These are phyloP conservation scores for Monosporascus sp. DNA, from an alignment of 2,329 filamentous ascomycete genomes.

Conservation along the genomic window DNA sequence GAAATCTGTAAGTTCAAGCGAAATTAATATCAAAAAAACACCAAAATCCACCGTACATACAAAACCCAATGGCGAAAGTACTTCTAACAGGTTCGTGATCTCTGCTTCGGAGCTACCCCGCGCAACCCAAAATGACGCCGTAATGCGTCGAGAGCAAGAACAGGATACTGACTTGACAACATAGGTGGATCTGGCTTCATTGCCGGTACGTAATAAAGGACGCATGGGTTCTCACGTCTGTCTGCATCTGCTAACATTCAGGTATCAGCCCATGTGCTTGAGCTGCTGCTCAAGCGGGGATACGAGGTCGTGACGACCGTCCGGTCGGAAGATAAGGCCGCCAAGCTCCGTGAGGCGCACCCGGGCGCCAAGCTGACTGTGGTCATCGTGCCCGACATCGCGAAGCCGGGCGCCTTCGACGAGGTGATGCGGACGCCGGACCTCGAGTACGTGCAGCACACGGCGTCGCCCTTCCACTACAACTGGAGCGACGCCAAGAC, in stretches of 20 bases:
- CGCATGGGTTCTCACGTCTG: neutral
- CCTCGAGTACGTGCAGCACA: slow-evolving; percentile 54
- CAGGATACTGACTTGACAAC: neutral
- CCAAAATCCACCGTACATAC: neutral
- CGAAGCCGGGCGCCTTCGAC: slow-evolving; percentile 67
- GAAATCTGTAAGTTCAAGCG: too few relatives aligned
- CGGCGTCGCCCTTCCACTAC: slow-evolving; percentile 56
- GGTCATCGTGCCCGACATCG: slow-evolving; percentile 72
- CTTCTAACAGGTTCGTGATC: neutral
- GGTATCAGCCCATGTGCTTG: slow-evolving; percentile 46
- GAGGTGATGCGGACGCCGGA: slow-evolving; percentile 46
- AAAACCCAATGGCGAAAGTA: neutral
- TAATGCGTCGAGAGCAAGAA: neutral
- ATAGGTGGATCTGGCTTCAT: slow-evolving; percentile 49
- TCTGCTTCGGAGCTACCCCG: neutral
- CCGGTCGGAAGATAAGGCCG: slow-evolving; percentile 48
- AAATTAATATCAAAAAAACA: neutral
- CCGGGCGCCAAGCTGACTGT: slow-evolving; percentile 41
- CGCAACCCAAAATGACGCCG: neutral
- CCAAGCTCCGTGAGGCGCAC: slow-evolving; percentile 45
- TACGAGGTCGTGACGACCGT: slow-evolving; percentile 53
- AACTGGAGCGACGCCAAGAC: slow-evolving; percentile 43
- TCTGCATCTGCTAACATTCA: neutral
- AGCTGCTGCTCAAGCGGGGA: slow-evolving; percentile 45
- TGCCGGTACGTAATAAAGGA: slow-evolving; percentile 32